Base-by-base conservation (phyloP, 2,329 filamentous ascomycete species). In the Cadophora luteo-olivacea region DNA sequence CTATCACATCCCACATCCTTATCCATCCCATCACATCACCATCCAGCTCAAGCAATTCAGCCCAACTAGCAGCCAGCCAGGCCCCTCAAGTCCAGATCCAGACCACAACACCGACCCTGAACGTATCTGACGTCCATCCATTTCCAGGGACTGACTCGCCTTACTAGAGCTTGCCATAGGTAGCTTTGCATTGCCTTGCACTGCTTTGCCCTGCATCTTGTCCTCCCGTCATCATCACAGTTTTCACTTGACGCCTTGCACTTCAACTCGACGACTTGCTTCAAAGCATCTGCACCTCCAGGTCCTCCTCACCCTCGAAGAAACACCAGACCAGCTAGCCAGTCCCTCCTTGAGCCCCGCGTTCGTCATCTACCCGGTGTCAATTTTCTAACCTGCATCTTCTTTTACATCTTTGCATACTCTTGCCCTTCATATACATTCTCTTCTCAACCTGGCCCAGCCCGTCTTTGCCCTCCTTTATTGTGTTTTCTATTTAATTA, bases 281-380 rank as follows among this genome's bases (percentile, higher is more conserved):
- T 41, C 33, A 36, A 36, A 36, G 33, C 24, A 14, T 14, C 49
- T 52, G 4, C 11, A 24, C 5, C 33, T 36, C 33, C 33, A 36
- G 33, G 3, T 52, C 19, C 24, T 29, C 24, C 25, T 32, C 51
- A 32, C 33, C 33, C 4, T 11, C 32, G 11, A 24, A 14, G 3
- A 11, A 32, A 4, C 14, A 6, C 51, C 12, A 54, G 51, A 32
- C 51, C 51, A 29, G 25, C 51, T 16, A 33, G 51, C 51, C 51
- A 54, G 51, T 54, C 51, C 51, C 51, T 32, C 25, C 51, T 54
- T 33, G 51, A 54, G 51, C 51, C 51, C 51, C 51, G 51, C 51
- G 51, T 54, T 54, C 25, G 51, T 54, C 51, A 54, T 54, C 51
- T 54, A 54, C 24, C 5, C 45, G 16, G 16, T 48, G 45, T 48